These are phyloP conservation scores for Andrographis paniculata DNA, from an alignment of 305 asterid species.

Conservation along the genomic window DNA sequence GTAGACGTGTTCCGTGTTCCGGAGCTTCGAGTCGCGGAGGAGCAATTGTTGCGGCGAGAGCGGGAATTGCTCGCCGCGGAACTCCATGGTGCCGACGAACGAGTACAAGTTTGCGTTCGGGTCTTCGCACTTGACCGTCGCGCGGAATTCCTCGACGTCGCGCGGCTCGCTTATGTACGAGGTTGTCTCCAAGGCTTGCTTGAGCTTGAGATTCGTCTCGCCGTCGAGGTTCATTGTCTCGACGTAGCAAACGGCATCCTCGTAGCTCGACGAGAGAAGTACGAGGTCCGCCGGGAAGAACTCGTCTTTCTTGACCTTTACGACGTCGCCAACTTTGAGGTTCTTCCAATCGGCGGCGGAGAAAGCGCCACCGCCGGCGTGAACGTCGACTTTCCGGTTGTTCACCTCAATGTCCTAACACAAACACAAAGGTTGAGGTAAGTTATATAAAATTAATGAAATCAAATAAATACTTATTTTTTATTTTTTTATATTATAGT, in stretches of 20 bases:
- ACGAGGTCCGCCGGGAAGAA: constrained; percentile 92
- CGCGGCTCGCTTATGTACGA: constrained; percentile 41
- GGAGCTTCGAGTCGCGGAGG: constrained; percentile 70
- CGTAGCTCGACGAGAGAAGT: constrained; percentile 79
- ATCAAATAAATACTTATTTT: too few species aligned
- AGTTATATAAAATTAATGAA: background rate
- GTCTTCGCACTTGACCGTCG: constrained; percentile 80
- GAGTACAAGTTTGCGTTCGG: constrained; percentile 89
- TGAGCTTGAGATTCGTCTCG: constrained; percentile 87
- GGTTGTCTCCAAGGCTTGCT: constrained; percentile 75
- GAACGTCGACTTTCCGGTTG: constrained; percentile 66
- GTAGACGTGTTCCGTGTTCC: constrained; percentile 74
- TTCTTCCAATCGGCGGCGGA: constrained; percentile 55
- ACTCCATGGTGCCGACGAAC: constrained; percentile 79
- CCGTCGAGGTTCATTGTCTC: constrained; percentile 98
- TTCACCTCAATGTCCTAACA: constrained; percentile 83
- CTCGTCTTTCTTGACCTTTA: constrained; percentile 80
- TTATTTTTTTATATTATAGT: too few species aligned
- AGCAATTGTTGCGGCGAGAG: constrained; percentile 88
- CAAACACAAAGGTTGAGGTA: background rate
- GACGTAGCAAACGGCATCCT: constrained; percentile 76
- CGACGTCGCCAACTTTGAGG: constrained; percentile 79
- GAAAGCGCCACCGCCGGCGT: constrained; percentile 50
- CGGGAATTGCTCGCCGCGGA: constrained; percentile 41
- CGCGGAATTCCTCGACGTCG: constrained; percentile 45